Percentiles rank a stretch among this genome's conserved stretches.
Evolutionary conservation across 352 stramenopile species (phyloP).

Genomic region (Phytophthora sp.): DNA sequence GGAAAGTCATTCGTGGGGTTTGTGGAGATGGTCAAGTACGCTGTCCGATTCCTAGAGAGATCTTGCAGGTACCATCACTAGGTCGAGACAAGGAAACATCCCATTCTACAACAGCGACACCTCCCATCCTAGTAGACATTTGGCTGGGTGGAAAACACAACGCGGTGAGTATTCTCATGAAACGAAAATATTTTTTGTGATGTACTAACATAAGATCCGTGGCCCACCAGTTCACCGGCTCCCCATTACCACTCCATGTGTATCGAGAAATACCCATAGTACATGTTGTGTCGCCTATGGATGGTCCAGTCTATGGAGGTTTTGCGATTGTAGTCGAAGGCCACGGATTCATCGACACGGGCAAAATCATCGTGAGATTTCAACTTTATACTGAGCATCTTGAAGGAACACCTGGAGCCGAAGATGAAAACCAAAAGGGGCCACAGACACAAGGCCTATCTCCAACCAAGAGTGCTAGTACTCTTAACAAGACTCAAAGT

Average conservation of each 20-base stretch:
- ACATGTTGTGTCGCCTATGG: slow-evolving; percentile 55
- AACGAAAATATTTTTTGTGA: neutral
- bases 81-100: slow-evolving; percentile 6
- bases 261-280: slow-evolving; percentile 55
- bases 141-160: slow-evolving; percentile 65
- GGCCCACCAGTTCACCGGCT: slow-evolving; percentile 54
- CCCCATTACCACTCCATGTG: slow-evolving; percentile 55
- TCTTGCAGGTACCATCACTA: slow-evolving; percentile 9
- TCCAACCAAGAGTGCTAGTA: neutral
- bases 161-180: slow-evolving; percentile 30
- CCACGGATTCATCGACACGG: slow-evolving; percentile 66
- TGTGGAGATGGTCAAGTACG: slow-evolving; percentile 48
- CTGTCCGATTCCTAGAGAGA: slow-evolving; percentile 42
- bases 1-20: slow-evolving; percentile 25
- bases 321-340: slow-evolving; percentile 68
- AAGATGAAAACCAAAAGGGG: slow-evolving; percentile 11
- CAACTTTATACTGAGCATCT: slow-evolving; percentile 41
- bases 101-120: neutral
- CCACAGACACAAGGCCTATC: neutral
- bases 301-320: slow-evolving; percentile 79
- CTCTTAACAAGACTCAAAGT: slow-evolving; percentile 6
- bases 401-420: slow-evolving; percentile 6
- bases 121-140: slow-evolving; percentile 64
- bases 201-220: neutral
- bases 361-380: slow-evolving; percentile 65